These are phyloP conservation scores for Coniferiporia weirii DNA, from an alignment of 1,284 basidiomycete genomes.

Conservation along the genomic window DNA sequence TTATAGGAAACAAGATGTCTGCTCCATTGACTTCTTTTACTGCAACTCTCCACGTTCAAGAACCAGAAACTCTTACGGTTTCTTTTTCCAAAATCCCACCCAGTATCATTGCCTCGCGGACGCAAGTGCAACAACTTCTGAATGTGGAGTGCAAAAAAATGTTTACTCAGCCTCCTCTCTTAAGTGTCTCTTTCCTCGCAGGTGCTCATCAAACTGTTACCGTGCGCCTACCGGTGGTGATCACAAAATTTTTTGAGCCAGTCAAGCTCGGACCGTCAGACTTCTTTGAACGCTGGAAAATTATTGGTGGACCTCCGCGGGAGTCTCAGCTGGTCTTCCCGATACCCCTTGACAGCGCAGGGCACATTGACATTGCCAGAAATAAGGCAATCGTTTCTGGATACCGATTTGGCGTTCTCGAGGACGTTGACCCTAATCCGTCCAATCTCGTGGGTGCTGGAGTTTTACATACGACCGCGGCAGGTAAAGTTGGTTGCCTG, in stretches of 20 bases:
- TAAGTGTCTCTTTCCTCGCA: slow-evolving; percentile 88
- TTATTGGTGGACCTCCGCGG: slow-evolving; percentile 91
- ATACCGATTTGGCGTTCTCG: slow-evolving; percentile 70
- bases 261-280: slow-evolving; percentile 78
- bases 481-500: slow-evolving; percentile 94
- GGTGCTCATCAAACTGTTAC: slow-evolving; percentile 86
- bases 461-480: slow-evolving; percentile 81
- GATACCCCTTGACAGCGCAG: slow-evolving; percentile 60
- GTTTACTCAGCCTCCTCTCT: slow-evolving; percentile 76
- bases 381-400: slow-evolving; percentile 77
- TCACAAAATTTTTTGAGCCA: slow-evolving; percentile 92
- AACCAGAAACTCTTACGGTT: slow-evolving; percentile 71
- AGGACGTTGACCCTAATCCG: slow-evolving; percentile 82
- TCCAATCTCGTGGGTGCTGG: slow-evolving; percentile 89
- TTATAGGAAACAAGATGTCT: slow-evolving; percentile 93
- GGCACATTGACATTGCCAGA: slow-evolving; percentile 69
- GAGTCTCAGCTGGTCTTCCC: slow-evolving; percentile 90
- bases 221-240: slow-evolving; percentile 79
- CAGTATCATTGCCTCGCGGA: slow-evolving; percentile 71
- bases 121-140: slow-evolving; percentile 89
- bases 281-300: slow-evolving; percentile 98
- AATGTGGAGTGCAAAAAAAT: slow-evolving; percentile 91
- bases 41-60: slow-evolving; percentile 69
- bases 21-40: slow-evolving; percentile 87
- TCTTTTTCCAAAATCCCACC: slow-evolving; percentile 89